Conservation (phyloP, 768 basidiomycete species). For the Xanthoconium purpureum region DNA sequence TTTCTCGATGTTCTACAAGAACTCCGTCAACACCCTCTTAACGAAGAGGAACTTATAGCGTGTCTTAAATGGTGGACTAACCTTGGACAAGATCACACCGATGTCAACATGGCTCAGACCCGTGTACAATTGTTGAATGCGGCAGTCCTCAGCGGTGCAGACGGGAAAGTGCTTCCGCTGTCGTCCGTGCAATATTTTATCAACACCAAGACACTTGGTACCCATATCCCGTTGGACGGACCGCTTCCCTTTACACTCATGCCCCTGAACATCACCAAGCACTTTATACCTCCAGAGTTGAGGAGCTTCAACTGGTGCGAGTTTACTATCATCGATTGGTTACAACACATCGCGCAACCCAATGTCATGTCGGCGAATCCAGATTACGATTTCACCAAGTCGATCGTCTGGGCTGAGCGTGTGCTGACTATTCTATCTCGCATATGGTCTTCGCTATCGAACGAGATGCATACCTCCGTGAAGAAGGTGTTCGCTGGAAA, state of each 20-base stretch:
- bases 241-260: conserved; percentile 13
- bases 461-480: conserved; percentile 14
- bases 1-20: conserved; percentile 73
- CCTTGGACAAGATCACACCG: too few species aligned
- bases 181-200: conserved; percentile 69
- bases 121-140: conserved; percentile 57
- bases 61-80: conserved; percentile 72
- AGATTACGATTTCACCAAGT: not conserved
- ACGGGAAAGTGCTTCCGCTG: conserved; percentile 64
- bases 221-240: conserved; percentile 41
- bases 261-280: conserved; percentile 32
- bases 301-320: conserved; percentile 77
- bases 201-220: conserved; percentile 53
- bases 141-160: conserved; percentile 52
- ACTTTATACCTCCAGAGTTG: conserved; percentile 41
- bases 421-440: conserved; percentile 65
- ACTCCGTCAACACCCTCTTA: conserved; percentile 66
- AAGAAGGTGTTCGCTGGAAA: conserved; percentile 15
- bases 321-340: conserved; percentile 72
- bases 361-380: conserved; percentile 31
- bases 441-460: conserved; percentile 60
- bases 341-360: conserved; percentile 57
- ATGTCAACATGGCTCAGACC: conserved; percentile 7
- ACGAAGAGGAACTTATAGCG: conserved; percentile 67
- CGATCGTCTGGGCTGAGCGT: conserved; percentile 16